Conservation (phyloP, 2,329 filamentous ascomycete genomes). For the Pezicula rhizophila region DNA sequence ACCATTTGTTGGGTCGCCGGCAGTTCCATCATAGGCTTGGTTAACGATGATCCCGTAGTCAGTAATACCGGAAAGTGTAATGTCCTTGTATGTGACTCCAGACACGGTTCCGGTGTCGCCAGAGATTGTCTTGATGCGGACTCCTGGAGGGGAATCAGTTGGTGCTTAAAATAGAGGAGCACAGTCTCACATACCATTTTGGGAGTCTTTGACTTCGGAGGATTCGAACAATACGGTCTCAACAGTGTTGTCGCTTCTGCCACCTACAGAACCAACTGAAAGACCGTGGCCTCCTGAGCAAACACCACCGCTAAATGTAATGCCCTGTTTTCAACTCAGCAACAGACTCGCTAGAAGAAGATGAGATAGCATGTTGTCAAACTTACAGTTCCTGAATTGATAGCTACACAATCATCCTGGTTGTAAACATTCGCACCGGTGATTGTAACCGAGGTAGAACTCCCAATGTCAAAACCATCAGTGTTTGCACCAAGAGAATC, state of each 20-base stretch:
- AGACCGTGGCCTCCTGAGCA: conserved; percentile 35
- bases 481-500: conserved; percentile 43
- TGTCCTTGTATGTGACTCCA: conserved; percentile 45
- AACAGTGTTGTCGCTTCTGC: conserved; percentile 45
- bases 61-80: conserved; percentile 41
- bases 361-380: not conserved
- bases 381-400: conserved; percentile 43
- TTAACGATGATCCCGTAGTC: conserved; percentile 48
- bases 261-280: conserved; percentile 50
- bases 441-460: conserved; percentile 39
- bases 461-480: conserved; percentile 45
- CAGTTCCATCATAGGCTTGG: conserved; percentile 44
- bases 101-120: conserved; percentile 44
- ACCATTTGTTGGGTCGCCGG: conserved; percentile 36
- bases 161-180: not conserved
- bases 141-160: conserved; percentile 37
- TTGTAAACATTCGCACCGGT: conserved; percentile 43
- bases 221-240: conserved; percentile 41
- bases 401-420: conserved; percentile 52
- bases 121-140: conserved; percentile 51
- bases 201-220: conserved; percentile 39
- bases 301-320: conserved; percentile 13
- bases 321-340: conserved; percentile 29
- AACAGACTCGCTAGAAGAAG: conserved; percentile 32
- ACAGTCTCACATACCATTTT: conserved; percentile 33